phyloP scores from a whole-genome alignment of 352 stramenopile genomes.

The Phytopythium ostracodes region DNA sequence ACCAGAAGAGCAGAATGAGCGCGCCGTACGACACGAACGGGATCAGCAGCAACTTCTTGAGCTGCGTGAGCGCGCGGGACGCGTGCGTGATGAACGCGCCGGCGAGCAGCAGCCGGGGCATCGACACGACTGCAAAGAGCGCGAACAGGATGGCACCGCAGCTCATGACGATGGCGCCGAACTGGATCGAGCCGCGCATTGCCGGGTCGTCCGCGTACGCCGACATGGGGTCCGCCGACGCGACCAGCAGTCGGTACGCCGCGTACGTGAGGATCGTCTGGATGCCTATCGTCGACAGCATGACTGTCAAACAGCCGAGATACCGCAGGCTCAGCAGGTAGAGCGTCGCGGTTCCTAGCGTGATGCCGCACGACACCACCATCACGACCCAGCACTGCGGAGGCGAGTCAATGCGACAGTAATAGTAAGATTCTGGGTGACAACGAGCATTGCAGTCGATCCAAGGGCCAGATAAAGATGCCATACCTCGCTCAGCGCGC shows the following conservation, averaged over 20 bases:
- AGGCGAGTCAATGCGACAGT: slow-evolving; percentile 6
- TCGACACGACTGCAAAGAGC: slow-evolving; percentile 54
- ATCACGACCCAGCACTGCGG: slow-evolving; percentile 64
- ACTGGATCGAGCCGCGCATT: slow-evolving; percentile 67
- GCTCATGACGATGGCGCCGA: slow-evolving; percentile 48
- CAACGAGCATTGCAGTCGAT: too few species aligned
- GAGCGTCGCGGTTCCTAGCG: slow-evolving; percentile 45
- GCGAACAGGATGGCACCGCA: slow-evolving; percentile 65
- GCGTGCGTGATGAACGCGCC: slow-evolving; percentile 78
- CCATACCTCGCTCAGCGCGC: slow-evolving; percentile 63
- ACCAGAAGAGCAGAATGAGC: slow-evolving; percentile 68
- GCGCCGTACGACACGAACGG: slow-evolving; percentile 65
- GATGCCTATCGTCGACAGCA: slow-evolving; percentile 61
- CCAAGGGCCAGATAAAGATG: too few species aligned
- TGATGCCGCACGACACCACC: slow-evolving; percentile 56
- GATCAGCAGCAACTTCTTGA: slow-evolving; percentile 63
- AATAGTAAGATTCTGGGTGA: too few species aligned
- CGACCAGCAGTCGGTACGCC: slow-evolving; percentile 52
- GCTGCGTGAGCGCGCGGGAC: slow-evolving; percentile 53
- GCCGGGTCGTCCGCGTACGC: slow-evolving; percentile 55
- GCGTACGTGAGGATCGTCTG: slow-evolving; percentile 59
- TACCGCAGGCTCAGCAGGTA: slow-evolving; percentile 71
- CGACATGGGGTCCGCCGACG: slow-evolving; percentile 39
- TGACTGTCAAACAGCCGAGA: slow-evolving; percentile 67
- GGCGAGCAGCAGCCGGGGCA: slow-evolving; percentile 60